These are phyloP conservation scores for Solanum neorickii DNA, from an alignment of 257 asterid species.

Conservation along the genomic window DNA sequence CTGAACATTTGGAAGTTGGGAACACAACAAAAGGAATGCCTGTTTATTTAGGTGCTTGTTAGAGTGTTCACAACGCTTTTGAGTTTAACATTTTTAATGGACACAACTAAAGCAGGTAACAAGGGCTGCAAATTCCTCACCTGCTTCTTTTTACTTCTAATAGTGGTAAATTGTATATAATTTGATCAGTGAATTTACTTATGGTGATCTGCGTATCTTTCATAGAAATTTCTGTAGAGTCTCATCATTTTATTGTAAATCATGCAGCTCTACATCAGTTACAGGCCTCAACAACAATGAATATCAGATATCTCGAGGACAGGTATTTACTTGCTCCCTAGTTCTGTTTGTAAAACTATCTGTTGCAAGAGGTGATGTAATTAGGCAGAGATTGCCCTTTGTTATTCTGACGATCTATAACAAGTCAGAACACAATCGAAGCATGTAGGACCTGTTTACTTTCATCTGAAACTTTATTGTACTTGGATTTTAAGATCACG, in stretches of 20 bases:
- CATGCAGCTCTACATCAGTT: constrained; percentile 69
- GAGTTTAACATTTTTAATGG: background rate
- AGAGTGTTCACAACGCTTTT: background rate
- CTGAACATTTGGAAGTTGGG: background rate
- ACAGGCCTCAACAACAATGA: constrained; percentile 97
- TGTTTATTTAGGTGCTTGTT: background rate
- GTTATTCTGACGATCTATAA: background rate
- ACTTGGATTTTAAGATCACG: background rate
- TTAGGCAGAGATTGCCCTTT: background rate
- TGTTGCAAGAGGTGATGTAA: background rate
- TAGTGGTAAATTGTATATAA: background rate
- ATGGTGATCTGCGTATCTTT: background rate
- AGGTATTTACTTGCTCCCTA: constrained; percentile 31
- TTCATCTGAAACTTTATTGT: background rate
- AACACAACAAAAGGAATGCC: background rate
- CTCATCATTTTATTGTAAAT: constrained; percentile 7
- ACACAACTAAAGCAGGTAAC: background rate
- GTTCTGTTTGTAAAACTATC: background rate
- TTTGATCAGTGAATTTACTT: background rate
- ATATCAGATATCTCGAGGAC: constrained; percentile 89
- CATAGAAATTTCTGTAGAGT: background rate
- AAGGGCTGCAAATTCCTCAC: background rate
- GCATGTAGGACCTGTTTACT: background rate
- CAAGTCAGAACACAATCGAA: background rate
- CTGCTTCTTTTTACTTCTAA: background rate